These are phyloP conservation scores for Rhizophlyctis rosea DNA, from an alignment of 192 early-diverging fungal species.

Conservation along the genomic window DNA sequence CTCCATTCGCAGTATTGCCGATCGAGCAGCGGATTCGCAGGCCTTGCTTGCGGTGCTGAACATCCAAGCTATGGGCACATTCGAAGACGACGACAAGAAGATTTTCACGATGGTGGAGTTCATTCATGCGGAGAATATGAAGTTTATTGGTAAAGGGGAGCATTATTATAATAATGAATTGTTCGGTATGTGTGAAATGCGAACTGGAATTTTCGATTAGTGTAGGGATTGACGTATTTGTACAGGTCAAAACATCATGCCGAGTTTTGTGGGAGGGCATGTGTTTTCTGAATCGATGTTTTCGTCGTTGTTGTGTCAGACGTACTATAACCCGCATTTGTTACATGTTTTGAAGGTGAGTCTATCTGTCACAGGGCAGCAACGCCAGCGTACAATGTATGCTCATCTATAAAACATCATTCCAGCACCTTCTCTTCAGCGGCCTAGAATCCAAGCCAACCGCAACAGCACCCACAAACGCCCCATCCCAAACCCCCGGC, in stretches of 20 bases:
- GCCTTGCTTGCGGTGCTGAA: conserved; percentile 65
- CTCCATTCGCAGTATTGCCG: conserved; percentile 21
- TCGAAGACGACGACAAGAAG: conserved; percentile 5
- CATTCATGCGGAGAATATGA: conserved; percentile 67
- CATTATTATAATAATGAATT: conserved; percentile 53
- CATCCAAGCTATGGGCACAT: conserved; percentile 38
- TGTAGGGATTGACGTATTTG: neutral
- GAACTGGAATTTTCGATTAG: neutral
- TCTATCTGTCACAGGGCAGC: conserved; percentile 8
- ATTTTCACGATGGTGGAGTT: conserved; percentile 73
- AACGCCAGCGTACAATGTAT: conserved; percentile 26
- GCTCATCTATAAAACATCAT: no score
- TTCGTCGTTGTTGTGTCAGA: conserved; percentile 68
- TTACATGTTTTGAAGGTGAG: conserved; percentile 45
- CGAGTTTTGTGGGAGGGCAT: conserved; percentile 69
- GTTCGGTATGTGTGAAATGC: conserved; percentile 20
- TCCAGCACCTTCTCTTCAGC: conserved; percentile 40
- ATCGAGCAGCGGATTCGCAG: conserved; percentile 58
- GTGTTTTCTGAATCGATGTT: conserved; percentile 70
- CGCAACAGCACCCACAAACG: neutral
- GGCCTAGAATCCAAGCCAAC: conserved; percentile 22
- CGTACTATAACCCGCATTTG: conserved; percentile 66
- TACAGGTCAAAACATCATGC: conserved; percentile 60
- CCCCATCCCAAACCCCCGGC: neutral
- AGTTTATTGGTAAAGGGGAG: conserved; percentile 68